phyloP scores from a whole-genome alignment of 768 basidiomycete genomes.

The Pleurotus salmoneostramineus region DNA sequence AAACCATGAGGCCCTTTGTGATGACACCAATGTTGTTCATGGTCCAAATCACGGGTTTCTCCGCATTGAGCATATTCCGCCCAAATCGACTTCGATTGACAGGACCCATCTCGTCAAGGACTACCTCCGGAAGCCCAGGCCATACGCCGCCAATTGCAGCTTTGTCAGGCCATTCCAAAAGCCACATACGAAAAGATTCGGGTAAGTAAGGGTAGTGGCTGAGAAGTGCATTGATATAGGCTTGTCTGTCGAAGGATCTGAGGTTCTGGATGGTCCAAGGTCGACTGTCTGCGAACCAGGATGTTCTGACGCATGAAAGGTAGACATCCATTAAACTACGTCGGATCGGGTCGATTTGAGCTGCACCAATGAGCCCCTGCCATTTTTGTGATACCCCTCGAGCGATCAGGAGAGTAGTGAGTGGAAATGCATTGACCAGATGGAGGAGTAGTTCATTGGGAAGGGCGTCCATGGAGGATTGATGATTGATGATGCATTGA shows the following conservation, averaged over 20 bases:
- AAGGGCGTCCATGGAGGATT: too few relatives aligned
- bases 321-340: neutral
- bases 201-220: neutral
- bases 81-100: neutral
- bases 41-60: neutral
- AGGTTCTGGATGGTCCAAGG: neutral
- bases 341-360: neutral
- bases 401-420: neutral
- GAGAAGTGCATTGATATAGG: neutral
- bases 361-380: neutral
- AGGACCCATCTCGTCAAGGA: neutral
- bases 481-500: too few relatives aligned
- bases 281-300: neutral
- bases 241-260: neutral
- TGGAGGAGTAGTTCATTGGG: neutral
- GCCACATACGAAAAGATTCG: conserved; percentile 12
- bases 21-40: neutral
- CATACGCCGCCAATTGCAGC: conserved; percentile 15
- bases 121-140: conserved; percentile 14
- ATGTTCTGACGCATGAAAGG: neutral
- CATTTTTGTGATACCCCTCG: neutral
- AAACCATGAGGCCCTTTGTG: neutral
- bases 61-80: neutral
- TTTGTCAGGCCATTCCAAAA: conserved; percentile 21
- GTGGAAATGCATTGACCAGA: neutral